A percentile compares a stretch with the other conserved stretches of the same genome.
These are phyloP conservation scores for Citrus unshiu DNA, from an alignment of 345 rosid species.

Conservation along the genomic window DNA sequence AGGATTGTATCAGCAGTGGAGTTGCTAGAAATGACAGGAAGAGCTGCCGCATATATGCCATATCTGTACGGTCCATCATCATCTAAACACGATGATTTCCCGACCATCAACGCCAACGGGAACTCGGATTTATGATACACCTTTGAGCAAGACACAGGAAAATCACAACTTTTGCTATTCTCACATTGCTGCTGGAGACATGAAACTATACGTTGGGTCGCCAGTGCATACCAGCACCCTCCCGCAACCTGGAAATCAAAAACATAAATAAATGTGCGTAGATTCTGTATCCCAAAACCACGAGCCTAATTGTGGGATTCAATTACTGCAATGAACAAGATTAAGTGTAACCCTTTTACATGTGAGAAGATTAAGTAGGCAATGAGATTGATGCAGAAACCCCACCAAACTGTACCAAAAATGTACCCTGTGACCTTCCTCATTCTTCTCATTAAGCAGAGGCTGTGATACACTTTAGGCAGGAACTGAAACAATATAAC, in stretches of 20 bases:
- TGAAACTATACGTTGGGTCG: constrained; percentile 37
- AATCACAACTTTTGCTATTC: constrained; percentile 24
- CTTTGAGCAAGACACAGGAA: constrained; percentile 36
- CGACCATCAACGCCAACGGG: neutral
- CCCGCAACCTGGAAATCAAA: constrained; percentile 43
- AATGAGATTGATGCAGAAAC: constrained; percentile 80
- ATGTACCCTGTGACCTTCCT: constrained; percentile 86
- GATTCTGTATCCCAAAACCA: too few species aligned
- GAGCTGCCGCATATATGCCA: constrained; percentile 49
- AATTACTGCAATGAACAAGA: too few species aligned
- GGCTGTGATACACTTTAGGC: constrained; percentile 85
- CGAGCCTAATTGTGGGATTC: too few species aligned
- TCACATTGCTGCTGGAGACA: constrained; percentile 47
- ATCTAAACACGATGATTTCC: constrained; percentile 43
- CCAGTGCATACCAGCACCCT: constrained; percentile 67
- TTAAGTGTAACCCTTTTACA: constrained; percentile 25
- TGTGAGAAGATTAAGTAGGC: constrained; percentile 91
- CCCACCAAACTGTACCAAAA: constrained; percentile 98
- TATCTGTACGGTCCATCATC: constrained; percentile 38
- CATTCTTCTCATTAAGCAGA: constrained; percentile 75
- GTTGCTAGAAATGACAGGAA: constrained; percentile 52
- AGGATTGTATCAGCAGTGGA: constrained; percentile 48
- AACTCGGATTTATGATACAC: neutral
- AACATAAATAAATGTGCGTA: too few species aligned
- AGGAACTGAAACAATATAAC: constrained; percentile 56